Conservation (phyloP, 2,329 filamentous ascomycete species). For the Penicillium sp. region DNA sequence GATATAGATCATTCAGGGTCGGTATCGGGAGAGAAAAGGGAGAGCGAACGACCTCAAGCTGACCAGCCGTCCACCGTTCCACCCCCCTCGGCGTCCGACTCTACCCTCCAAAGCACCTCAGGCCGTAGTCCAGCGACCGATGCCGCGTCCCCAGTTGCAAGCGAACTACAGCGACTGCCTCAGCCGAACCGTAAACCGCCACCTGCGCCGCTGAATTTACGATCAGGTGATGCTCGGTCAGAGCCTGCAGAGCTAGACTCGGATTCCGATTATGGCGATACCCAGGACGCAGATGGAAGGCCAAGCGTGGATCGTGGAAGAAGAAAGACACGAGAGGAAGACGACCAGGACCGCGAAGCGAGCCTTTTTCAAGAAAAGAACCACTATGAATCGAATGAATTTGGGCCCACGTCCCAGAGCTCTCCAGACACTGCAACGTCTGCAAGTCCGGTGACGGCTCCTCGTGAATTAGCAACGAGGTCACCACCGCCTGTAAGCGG, state of each 20-base stretch:
- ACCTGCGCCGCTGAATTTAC: conserved; percentile 77
- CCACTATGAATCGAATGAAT: conserved; percentile 15
- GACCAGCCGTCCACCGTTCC: conserved; percentile 1
- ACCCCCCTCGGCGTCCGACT: conserved; percentile 3
- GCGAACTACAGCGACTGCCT: conserved; percentile 37
- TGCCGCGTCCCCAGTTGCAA: conserved; percentile 13
- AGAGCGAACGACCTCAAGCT: neutral
- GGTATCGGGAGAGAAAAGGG: neutral
- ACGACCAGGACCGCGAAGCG: conserved; percentile 75
- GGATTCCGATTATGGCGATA: conserved; percentile 80
- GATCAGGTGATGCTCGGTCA: conserved; percentile 45
- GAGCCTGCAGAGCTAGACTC: conserved; percentile 55
- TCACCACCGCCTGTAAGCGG: conserved; percentile 25
- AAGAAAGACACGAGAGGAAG: conserved; percentile 81
- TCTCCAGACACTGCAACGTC: conserved; percentile 10
- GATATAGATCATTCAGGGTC: neutral
- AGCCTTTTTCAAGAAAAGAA: conserved; percentile 64
- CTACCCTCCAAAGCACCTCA: conserved; percentile 15
- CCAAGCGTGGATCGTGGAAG: conserved; percentile 64
- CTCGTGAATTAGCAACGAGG: conserved; percentile 51
- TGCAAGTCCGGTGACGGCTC: conserved; percentile 41
- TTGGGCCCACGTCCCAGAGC: conserved; percentile 3
- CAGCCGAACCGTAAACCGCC: conserved; percentile 74
- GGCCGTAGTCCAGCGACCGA: conserved; percentile 21
- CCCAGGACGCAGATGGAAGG: conserved; percentile 67